These are phyloP conservation scores for Metrosideros polymorpha DNA, from an alignment of 441 rosid species.

Conservation along the genomic window DNA sequence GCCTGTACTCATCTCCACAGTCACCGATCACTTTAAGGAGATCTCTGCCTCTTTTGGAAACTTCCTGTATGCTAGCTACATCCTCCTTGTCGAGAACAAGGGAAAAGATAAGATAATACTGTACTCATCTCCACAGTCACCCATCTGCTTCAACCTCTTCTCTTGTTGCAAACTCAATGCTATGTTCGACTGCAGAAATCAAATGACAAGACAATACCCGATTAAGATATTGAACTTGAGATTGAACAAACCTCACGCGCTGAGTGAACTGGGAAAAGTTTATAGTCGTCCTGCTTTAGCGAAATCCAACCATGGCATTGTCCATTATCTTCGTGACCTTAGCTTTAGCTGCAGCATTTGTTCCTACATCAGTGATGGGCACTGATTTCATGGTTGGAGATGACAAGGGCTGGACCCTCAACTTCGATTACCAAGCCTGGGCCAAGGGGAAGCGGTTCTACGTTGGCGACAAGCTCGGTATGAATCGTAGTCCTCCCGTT, in stretches of 20 bases:
- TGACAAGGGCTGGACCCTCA: slow-evolving; percentile 27
- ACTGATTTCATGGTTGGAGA: slow-evolving; percentile 26
- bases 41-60: slow-evolving; percentile 56
- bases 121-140: no score
- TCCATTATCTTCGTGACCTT: slow-evolving; percentile 15
- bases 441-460: slow-evolving; percentile 22
- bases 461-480: slow-evolving; percentile 35
- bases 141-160: slow-evolving; percentile 83
- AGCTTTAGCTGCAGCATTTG: slow-evolving; percentile 3
- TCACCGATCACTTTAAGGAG: slow-evolving; percentile 81
- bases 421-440: slow-evolving; percentile 32
- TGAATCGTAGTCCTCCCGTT: background rate
- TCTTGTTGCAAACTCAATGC: slow-evolving; percentile 69
- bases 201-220: background rate
- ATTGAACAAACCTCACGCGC: background rate
- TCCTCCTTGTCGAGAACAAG: slow-evolving; percentile 47
- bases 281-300: background rate
- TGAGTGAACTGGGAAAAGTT: background rate
- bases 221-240: background rate
- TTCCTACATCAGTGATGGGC: slow-evolving; percentile 12
- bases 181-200: slow-evolving; percentile 51
- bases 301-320: slow-evolving; percentile 19
- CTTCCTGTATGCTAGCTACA: slow-evolving; percentile 15
- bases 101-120: slow-evolving; percentile 60
- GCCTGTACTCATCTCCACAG: slow-evolving; percentile 86